phyloP scores from a whole-genome alignment of 441 rosid genomes.

The Isatis lusitanica region DNA sequence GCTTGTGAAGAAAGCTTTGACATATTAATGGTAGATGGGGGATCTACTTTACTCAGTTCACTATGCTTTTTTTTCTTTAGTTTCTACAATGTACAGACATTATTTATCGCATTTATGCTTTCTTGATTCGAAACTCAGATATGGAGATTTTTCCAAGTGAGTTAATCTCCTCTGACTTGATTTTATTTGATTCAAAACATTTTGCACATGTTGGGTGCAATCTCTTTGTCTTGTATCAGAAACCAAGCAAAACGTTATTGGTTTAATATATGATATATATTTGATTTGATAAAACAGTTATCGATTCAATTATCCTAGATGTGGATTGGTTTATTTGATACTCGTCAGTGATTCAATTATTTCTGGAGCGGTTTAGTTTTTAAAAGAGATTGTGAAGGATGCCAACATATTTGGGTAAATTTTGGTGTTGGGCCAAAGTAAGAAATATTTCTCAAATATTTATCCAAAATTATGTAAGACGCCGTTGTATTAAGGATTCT shows the following conservation, averaged over 20 bases:
- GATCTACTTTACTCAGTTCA: constrained; percentile 15
- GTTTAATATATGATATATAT: not conserved
- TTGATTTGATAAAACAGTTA: not conserved
- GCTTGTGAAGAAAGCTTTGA: constrained; percentile 26
- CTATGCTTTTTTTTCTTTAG: not conserved
- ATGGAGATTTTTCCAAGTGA: constrained; percentile 18
- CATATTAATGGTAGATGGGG: constrained; percentile 25
- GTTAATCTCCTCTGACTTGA: constrained; percentile 31
- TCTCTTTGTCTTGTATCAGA: not conserved
- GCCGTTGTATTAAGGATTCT: not conserved
- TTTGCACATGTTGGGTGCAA: not conserved
- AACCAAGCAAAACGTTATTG: not conserved
- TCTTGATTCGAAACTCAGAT: constrained; percentile 27
- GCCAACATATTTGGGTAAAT: not conserved
- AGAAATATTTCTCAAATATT: no score
- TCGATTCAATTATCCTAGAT: not conserved
- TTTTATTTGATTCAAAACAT: constrained; percentile 12
- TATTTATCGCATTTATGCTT: constrained; percentile 22
- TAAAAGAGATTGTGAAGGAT: not conserved
- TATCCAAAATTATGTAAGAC: not conserved
- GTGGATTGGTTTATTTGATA: not conserved
- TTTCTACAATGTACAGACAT: constrained; percentile 27
- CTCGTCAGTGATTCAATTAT: not conserved
- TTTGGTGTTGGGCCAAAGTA: not conserved
- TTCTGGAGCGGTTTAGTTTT: not conserved